These are phyloP conservation scores for Trichoderma brevicompactum DNA, from an alignment of 2,329 filamentous ascomycete species.

Conservation along the genomic window DNA sequence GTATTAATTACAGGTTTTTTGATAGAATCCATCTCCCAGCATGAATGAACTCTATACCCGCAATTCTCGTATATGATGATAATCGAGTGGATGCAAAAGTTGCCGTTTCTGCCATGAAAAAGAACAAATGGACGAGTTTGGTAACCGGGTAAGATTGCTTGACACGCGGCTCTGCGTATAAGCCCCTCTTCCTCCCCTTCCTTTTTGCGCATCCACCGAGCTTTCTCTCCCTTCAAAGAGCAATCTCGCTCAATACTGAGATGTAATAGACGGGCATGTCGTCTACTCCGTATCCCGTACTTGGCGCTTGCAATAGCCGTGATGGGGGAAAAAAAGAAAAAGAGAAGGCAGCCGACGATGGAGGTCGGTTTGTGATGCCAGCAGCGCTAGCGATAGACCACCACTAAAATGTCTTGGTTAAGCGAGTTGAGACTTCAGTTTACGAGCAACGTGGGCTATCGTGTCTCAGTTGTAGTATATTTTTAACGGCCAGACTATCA, in stretches of 20 bases:
- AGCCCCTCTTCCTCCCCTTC: not conserved
- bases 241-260: slow-evolving; percentile 15
- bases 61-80: not conserved
- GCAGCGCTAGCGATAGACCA: not conserved
- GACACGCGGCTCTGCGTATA: not conserved
- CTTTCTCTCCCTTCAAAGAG: not conserved
- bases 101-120: not conserved
- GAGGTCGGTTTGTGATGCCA: no score
- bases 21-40: no score
- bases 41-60: not conserved
- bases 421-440: no score
- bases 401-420: not conserved
- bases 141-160: not conserved
- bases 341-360: no score
- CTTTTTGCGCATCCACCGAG: slow-evolving; percentile 1
- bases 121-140: not conserved
- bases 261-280: not conserved
- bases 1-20: no score
- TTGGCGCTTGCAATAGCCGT: not conserved
- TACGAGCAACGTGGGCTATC: not conserved
- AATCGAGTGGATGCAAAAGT: not conserved
- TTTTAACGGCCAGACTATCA: not conserved
- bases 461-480: slow-evolving; percentile 3
- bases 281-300: not conserved
- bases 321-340: no score